Evolutionary conservation across 306 rosid genomes (phyloP), one percentile per base, ranked within the genome.

Genomic region (Cucurbita moschata): DNA sequence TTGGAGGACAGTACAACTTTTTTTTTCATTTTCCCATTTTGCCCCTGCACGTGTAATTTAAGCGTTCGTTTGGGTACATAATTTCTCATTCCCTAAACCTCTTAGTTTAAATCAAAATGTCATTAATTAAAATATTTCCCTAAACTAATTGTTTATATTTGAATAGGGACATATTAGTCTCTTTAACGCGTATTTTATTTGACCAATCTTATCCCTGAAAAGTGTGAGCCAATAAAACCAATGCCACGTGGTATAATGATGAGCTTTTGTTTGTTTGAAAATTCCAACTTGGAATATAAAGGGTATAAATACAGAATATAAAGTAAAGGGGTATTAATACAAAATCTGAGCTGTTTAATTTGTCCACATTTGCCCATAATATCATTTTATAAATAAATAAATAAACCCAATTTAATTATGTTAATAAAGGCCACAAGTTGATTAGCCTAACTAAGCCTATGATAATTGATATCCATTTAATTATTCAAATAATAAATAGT

Each of bases 351-450:
- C 72, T 66, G 72, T 66, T 43, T 44, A 43, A 43, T 66, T 66
- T 66, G 72, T 66, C 72, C 72, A 42, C 10, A 66, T 66, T 65
- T 63, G 70, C 70, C 26, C 21, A 12, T 63, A 63, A 16, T 64
- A 43, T 44, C 10, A 43, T 44, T 3, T 5, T 65, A 46, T 44
- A 66, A 38, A 63, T 2, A 19, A 39, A 16, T 7, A 39, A 39
- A 39, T 39, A 39, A 40, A 1, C 2, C 38, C n/a, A 63, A 39
- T 42, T 42, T n/a, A 39, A 40, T 63, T 40, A 18, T 9, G 50
- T 26, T 26, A 26, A 26, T 26, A 63, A 63, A 63, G 30, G 16
- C 7, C 50, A 66, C 72, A 66, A 43, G 37, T 46, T 43, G 51
- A 26, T 26, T 26, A 26, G 3, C 35, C 35, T 26, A 26, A 26